Conservation (phyloP, 2,329 filamentous ascomycete genomes). For the Rutstroemia sp. region DNA sequence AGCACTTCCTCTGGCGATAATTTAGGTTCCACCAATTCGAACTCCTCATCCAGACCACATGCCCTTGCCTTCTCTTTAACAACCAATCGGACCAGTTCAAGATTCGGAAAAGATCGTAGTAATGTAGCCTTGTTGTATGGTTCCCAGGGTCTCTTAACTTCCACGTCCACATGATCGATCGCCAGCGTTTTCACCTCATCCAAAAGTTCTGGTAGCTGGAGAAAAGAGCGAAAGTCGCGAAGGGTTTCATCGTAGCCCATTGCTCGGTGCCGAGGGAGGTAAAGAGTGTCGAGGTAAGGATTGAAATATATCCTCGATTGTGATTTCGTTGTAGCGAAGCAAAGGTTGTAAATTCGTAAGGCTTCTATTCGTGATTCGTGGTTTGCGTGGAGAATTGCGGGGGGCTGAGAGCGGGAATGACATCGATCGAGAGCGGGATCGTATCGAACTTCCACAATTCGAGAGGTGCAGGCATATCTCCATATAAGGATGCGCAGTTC, state of each 20-base stretch:
- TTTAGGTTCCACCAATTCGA: slow-evolving; percentile 17
- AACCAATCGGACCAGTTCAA: slow-evolving; percentile 24
- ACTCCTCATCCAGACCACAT: slow-evolving; percentile 7
- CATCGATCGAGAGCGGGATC: slow-evolving; percentile 24
- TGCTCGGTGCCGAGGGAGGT: slow-evolving; percentile 29
- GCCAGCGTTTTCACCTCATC: slow-evolving; percentile 35
- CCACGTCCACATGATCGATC: slow-evolving; percentile 38
- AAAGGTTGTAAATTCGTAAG: slow-evolving; percentile 31
- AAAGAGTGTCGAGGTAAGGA: slow-evolving; percentile 25
- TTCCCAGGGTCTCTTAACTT: slow-evolving; percentile 42
- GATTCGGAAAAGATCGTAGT: slow-evolving; percentile 34
- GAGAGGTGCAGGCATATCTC: slow-evolving; percentile 18
- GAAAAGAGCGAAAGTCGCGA: slow-evolving; percentile 35
- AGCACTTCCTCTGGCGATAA: slow-evolving; percentile 17
- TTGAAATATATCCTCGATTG: slow-evolving; percentile 23
- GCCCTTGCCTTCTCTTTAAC: slow-evolving; percentile 7
- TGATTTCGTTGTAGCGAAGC: slow-evolving; percentile 31
- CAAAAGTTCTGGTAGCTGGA: slow-evolving; percentile 26
- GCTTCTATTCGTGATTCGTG: slow-evolving; percentile 38
- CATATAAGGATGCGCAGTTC: slow-evolving; percentile 27
- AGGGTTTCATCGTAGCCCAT: slow-evolving; percentile 31
- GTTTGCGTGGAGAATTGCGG: slow-evolving; percentile 35
- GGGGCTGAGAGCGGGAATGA: slow-evolving; percentile 32
- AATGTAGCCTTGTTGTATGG: slow-evolving; percentile 43
- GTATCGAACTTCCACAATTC: slow-evolving; percentile 30